Evolutionary conservation across 192 early-diverging fungal genomes (phyloP), one percentile per base, ranked within the genome.

Genomic region (Spinellus fusiger): DNA sequence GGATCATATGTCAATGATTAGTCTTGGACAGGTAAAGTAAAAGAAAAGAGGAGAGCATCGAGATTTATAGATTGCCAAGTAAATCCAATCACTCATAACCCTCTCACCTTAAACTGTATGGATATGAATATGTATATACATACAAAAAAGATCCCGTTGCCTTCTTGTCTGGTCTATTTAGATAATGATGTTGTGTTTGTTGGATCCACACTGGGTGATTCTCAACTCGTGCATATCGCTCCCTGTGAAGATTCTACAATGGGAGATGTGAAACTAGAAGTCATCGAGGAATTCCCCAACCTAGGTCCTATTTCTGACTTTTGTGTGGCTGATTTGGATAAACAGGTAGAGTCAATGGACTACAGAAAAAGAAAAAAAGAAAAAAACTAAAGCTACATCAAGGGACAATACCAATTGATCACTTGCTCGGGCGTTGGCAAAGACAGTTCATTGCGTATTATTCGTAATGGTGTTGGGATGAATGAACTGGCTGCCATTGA

Each of bases 401-500:
- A 37, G 10, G 18, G 49, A 5, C 70, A 86, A 73, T 81, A 82
- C 22, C 85, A 93, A 71, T 74, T 96, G 5, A 87, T 98, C 5
- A 85, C 94, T 10, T 94, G 93, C 64, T 90, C 88, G 1, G 94
- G 94, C 3, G 78, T 73, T 6, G 78, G 72, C 54, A 85, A 82
- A 54, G 82, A 84, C 62, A 89, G 93, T 1, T 82, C 84, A 0
- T 70, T 99, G 26, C 76, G 93, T 16, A 79, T 96, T 23, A 87
- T 99, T 46, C 79, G 91, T 37, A 93, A 93, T 70, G 96, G 96
- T 9, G 84, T 99, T 22, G 95, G 93, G 3, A 82, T 99, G n/a
- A 82, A 86, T 32, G 79, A 80, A 25, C 62, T 86, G n/a, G 87
- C 81, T 0, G 65, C 73, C 0, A 49, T 91, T 29, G 80, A 82